These are phyloP conservation scores for Naganishia vishniacii DNA, from an alignment of 768 basidiomycete genomes.

Conservation along the genomic window DNA sequence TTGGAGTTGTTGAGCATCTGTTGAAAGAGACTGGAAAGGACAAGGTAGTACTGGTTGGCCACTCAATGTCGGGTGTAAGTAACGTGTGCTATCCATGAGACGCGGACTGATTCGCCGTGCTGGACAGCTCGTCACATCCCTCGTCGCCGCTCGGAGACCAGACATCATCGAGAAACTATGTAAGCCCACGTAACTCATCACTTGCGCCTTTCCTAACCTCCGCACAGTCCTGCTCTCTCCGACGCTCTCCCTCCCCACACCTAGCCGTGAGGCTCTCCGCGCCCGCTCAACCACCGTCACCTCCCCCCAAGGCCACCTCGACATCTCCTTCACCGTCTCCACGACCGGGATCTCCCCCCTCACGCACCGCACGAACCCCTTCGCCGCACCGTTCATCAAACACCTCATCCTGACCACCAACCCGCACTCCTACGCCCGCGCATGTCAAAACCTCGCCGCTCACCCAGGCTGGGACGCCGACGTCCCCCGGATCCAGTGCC, in stretches of 20 bases:
- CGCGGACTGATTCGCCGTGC: not conserved
- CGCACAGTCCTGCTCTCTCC: constrained; percentile 23
- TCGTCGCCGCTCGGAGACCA: not conserved
- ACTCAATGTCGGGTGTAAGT: constrained; percentile 26
- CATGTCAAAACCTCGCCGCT: constrained; percentile 14
- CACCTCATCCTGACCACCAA: constrained; percentile 21
- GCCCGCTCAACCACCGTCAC: constrained; percentile 1
- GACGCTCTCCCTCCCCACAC: not conserved
- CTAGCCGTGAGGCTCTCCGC: not conserved
- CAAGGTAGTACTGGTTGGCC: constrained; percentile 12
- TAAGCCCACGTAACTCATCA: not conserved
- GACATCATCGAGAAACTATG: constrained; percentile 20
- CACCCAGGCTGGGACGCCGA: constrained; percentile 14
- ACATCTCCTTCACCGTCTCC: constrained; percentile 13
- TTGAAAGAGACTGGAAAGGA: not conserved
- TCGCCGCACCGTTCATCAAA: constrained; percentile 17
- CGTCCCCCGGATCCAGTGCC: not conserved
- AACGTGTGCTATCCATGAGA: not conserved
- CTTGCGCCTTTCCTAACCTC: not conserved
- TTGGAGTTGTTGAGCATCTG: constrained; percentile 16
- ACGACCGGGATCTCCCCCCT: constrained; percentile 17
- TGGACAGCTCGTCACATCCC: constrained; percentile 8
- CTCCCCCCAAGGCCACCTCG: not conserved
- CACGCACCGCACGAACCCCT: constrained; percentile 4
- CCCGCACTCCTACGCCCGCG: not conserved